These are phyloP conservation scores for Corchorus olitorius DNA, from an alignment of 345 rosid genomes.

Conservation along the genomic window DNA sequence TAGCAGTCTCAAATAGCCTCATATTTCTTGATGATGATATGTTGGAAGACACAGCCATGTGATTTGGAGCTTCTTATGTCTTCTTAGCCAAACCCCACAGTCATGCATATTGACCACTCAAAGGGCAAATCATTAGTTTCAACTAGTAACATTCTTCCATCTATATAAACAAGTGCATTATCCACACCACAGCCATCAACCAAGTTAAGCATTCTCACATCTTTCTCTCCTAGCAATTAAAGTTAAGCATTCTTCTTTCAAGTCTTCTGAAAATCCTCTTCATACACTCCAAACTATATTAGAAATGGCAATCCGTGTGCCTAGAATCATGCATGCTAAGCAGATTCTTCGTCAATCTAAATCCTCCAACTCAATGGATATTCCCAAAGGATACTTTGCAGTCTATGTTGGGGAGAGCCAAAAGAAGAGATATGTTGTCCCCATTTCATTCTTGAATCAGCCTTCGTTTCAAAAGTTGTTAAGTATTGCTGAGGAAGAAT, in stretches of 20 bases:
- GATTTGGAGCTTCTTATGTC: constrained; percentile 22
- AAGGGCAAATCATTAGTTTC: background rate
- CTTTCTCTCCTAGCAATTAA: background rate
- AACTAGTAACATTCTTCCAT: background rate
- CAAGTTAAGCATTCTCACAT: constrained; percentile 24
- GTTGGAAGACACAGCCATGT: constrained; percentile 35
- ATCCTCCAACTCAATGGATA: background rate
- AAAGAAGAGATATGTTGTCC: constrained; percentile 29
- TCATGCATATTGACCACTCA: constrained; percentile 16
- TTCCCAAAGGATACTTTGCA: constrained; percentile 30
- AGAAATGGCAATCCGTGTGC: constrained; percentile 20
- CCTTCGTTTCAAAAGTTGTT: constrained; percentile 29
- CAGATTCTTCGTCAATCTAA: constrained; percentile 19
- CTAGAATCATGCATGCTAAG: constrained; percentile 21
- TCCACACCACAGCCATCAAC: background rate
- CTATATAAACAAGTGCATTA: constrained; percentile 16
- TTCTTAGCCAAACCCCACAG: constrained; percentile 14
- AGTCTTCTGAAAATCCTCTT: background rate
- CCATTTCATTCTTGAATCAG: constrained; percentile 31
- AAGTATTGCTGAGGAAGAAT: constrained; percentile 44
- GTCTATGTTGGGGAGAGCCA: constrained; percentile 31
- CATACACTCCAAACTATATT: background rate
- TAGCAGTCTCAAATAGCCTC: background rate
- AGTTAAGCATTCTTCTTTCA: background rate
- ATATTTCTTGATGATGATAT: constrained; percentile 9